Base-by-base conservation (phyloP, 352 stramenopile species). In the Globisporangium sylvaticum region DNA sequence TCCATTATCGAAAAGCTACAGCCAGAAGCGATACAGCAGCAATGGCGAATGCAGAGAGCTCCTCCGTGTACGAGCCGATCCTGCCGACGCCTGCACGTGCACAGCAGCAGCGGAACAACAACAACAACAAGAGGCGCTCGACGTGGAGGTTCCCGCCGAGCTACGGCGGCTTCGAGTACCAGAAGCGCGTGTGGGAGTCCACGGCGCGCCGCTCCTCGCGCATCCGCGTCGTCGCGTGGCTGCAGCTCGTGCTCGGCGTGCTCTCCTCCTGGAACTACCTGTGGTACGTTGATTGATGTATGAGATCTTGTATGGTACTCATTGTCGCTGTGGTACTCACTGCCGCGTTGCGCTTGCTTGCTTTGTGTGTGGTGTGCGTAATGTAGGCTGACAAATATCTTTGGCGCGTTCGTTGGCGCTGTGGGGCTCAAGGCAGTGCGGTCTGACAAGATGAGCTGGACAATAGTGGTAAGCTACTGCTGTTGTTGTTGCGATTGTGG, bases 361-460 rank as follows among this genome's bases (percentile, higher is more conserved):
- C n/a, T n/a, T 20, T 37, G 15, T 46, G 15, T 22, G 27, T 44
- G 18, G 27, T 44, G 18, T 15, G 14, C 44, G 29, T 64, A 29
- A 27, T 37, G 37, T 52, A 84, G 78, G 82, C 56, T 87, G 56
- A 84, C 82, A 18, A 92, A 95, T 61, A 76, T 85, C 53, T 91
- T 95, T 68, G 82, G 84, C 67, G 80, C 77, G 54, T 75, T 91
- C 37, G 82, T 90, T 32, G 87, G 87, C 0, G 62, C 82, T 62
- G 76, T 90, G 22, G 87, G 87, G 2, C 67, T 93, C 27, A 58
- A 91, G 48, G 84, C 87, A n/a, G 85, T 85, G 61, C 81, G 78
- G 27, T 90, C 83, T 0, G 87, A 95, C 56, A 82, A 87, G 65
- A 84, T 89, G 70, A 91, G 86, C 66, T 91, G 85, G 83, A 88